Conservation (phyloP, 768 basidiomycete genomes). For the Kwoniella mangroviensis region DNA sequence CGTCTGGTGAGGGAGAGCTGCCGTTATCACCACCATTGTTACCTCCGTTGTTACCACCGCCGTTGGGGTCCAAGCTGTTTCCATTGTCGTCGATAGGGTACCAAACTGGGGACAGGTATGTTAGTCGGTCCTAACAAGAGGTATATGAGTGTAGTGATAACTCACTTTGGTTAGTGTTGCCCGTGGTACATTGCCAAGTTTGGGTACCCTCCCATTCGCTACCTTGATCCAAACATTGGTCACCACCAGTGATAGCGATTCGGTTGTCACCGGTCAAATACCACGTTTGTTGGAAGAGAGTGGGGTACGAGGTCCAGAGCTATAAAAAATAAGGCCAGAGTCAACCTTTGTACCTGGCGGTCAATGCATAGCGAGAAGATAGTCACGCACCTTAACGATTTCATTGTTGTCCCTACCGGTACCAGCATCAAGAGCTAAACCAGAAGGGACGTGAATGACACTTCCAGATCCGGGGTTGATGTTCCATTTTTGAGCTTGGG, state of each 20-base stretch:
- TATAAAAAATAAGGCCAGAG: background rate
- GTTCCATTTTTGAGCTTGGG: conserved; percentile 23
- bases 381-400: conserved; percentile 23
- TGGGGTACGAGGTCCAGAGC: conserved; percentile 34
- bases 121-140: background rate
- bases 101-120: conserved; percentile 7
- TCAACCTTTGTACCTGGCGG: background rate
- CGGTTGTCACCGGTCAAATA: conserved; percentile 51
- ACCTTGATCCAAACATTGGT: conserved; percentile 51
- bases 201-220: conserved; percentile 33
- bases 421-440: conserved; percentile 30
- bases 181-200: conserved; percentile 55
- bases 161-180: conserved; percentile 55
- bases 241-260: conserved; percentile 55
- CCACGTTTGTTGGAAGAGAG: conserved; percentile 34
- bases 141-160: background rate
- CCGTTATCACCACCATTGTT: conserved; percentile 12
- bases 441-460: conserved; percentile 11
- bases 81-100: conserved; percentile 13
- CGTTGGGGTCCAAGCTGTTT: conserved; percentile 8
- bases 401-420: conserved; percentile 26
- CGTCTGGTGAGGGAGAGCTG: background rate
- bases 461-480: conserved; percentile 29
- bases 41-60: conserved; percentile 8
- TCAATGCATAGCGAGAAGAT: too few species aligned